Percentiles rank a stretch among this genome's conserved stretches.
Evolutionary conservation across 305 asterid genomes (phyloP).

Genomic region (Solanum hybrid): DNA sequence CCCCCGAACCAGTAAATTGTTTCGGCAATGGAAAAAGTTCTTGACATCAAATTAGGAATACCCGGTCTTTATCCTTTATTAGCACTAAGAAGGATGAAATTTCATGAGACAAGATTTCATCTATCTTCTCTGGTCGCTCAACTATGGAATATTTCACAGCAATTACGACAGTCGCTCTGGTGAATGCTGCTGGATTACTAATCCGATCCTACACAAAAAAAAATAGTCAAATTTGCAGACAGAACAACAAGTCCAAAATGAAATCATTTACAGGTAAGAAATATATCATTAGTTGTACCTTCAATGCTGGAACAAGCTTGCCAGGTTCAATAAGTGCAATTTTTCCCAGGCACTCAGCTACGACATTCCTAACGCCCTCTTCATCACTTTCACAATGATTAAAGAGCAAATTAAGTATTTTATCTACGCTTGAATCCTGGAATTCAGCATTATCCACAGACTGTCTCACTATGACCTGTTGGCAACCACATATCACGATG

Average conservation of each 20-base stretch:
- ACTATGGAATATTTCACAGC: slow-evolving; percentile 90
- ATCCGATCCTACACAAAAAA: slow-evolving; percentile 66
- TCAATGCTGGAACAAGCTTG: slow-evolving; percentile 93
- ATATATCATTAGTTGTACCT: slow-evolving; percentile 38
- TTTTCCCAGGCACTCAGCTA: slow-evolving; percentile 97
- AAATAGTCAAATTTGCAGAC: neutral
- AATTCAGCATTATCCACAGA: slow-evolving; percentile 98
- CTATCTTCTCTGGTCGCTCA: slow-evolving; percentile 94
- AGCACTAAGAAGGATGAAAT: slow-evolving; percentile 93
- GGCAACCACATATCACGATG: slow-evolving; percentile 9
- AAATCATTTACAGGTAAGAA: neutral
- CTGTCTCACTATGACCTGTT: slow-evolving; percentile 94
- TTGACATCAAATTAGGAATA: slow-evolving; percentile 16
- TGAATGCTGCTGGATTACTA: slow-evolving; percentile 75
- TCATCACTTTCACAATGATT: slow-evolving; percentile 99
- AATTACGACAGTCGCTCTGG: slow-evolving; percentile 92
- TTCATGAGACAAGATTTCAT: slow-evolving; percentile 73
- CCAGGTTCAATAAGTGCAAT: slow-evolving; percentile 96
- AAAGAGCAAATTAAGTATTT: slow-evolving; percentile 82
- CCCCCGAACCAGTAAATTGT: neutral
- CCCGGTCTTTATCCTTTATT: slow-evolving; percentile 89
- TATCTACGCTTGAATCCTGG: slow-evolving; percentile 88
- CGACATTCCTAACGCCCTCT: slow-evolving; percentile 99
- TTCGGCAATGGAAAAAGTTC: neutral
- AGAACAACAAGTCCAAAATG: neutral